These are phyloP conservation scores for Diaporthe sp. DNA, from an alignment of 2,329 filamentous ascomycete species.

Conservation along the genomic window DNA sequence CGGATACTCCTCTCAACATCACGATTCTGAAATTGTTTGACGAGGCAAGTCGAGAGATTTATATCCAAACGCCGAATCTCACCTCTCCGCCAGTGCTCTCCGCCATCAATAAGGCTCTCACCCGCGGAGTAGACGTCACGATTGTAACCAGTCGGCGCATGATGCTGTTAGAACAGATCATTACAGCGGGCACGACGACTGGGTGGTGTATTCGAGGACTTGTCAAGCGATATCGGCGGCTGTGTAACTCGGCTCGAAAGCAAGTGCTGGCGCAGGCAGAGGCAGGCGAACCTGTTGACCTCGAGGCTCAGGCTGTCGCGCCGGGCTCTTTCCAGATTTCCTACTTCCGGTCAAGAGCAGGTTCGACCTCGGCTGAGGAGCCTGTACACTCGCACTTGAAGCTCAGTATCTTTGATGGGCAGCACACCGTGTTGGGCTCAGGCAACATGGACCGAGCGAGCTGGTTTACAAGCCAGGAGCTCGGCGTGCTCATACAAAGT, in stretches of 20 bases:
- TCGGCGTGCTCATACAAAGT: conserved; percentile 71
- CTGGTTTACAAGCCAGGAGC: conserved; percentile 88
- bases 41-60: conserved; percentile 68
- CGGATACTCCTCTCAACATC: conserved; percentile 74
- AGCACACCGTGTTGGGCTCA: conserved; percentile 77
- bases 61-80: conserved; percentile 82
- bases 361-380: conserved; percentile 54
- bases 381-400: conserved; percentile 83
- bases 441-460: conserved; percentile 88
- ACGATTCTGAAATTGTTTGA: conserved; percentile 71
- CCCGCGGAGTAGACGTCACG: conserved; percentile 73
- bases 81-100: conserved; percentile 74
- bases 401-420: conserved; percentile 76
- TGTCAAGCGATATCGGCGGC: conserved; percentile 60
- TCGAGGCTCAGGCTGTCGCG: conserved; percentile 53
- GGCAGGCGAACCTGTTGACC: conserved; percentile 42
- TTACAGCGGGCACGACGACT: conserved; percentile 82
- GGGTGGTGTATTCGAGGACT: conserved; percentile 70
- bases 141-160: conserved; percentile 75
- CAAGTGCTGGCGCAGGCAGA: conserved; percentile 41
- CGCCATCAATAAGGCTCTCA: conserved; percentile 69
- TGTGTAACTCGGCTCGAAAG: neutral
- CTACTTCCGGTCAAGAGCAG: conserved; percentile 61
- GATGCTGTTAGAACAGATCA: conserved; percentile 84
- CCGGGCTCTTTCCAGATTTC: conserved; percentile 66